Evolutionary conservation across 805 yeast genomes (phyloP), one percentile per base, ranked within the genome.

Genomic region (Nematodospora valgi): DNA sequence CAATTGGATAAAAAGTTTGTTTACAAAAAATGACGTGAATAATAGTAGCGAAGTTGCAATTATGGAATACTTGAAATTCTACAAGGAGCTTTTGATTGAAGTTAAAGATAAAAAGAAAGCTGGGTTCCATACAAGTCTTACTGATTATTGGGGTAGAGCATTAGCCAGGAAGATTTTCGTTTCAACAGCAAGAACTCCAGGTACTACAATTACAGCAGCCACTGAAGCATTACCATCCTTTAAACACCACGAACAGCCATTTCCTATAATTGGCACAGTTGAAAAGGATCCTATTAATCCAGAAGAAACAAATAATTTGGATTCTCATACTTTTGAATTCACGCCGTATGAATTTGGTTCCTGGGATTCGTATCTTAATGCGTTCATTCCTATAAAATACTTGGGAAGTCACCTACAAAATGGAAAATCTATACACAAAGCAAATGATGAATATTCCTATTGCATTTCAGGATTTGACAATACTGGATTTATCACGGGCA

Each of bases 71-170:
- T 56, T 75, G 34, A 52, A 60, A 14, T 76, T 75, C 45, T 80
- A 80, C 47, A 65, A 67, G 32, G 62, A 62, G 12, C 51, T 80
- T n/a, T 82, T 77, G 43, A 48, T 62, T 10, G 79, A 74, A 39
- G 79, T 78, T 1, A 57, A 74, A 23, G 52, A 70, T 2, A 78
- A 80, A 44, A 76, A 70, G 42, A 44, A 54, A 11, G 61, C 67
- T 3, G 85, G 85, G 0, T 76, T 72, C 45, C 68, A 68, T 13
- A 57, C 78, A 0, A 75, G 84, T 0, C 63, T 80, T 27, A 80
- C 85, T 0, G 86, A 80, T 47, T 80, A 79, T 46, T 77, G 84
- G 82, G 86, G 84, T 0, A 61, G 78, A 40, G 85, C 84, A 0
- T 57, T 80, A 23, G 61, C 76, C 3, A 60, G 74, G 38, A 62